Percentiles rank a stretch among this genome's conserved stretches.
These are phyloP conservation scores for Plantago major DNA, from an alignment of 257 asterid genomes.

Conservation along the genomic window DNA sequence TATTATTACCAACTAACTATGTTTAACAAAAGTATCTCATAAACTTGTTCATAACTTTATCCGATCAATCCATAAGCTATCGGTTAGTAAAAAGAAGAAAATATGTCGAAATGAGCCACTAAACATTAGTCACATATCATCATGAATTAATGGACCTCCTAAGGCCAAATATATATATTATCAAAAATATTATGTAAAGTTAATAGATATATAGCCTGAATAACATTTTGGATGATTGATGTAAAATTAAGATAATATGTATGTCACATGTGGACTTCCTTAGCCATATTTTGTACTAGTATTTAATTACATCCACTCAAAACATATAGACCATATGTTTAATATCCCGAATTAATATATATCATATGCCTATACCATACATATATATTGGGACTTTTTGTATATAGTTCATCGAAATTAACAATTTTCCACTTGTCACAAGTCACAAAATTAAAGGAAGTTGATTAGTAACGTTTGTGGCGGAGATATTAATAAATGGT, in stretches of 20 bases:
- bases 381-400: too few relatives aligned
- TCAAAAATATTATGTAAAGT: too few relatives aligned
- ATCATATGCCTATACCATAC: too few relatives aligned
- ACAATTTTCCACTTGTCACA: constrained; percentile 16
- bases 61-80: too few relatives aligned
- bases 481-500: constrained; percentile 32
- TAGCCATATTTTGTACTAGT: neutral
- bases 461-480: constrained; percentile 52
- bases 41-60: too few relatives aligned
- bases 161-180: neutral
- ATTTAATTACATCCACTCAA: constrained; percentile 16
- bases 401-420: neutral
- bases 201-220: too few relatives aligned
- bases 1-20: too few relatives aligned
- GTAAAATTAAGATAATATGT: neutral
- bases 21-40: too few relatives aligned
- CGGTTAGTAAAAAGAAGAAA: too few relatives aligned
- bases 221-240: neutral
- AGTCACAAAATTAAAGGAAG: too few relatives aligned
- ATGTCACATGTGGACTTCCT: constrained; percentile 12
- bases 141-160: neutral
- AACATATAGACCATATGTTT: constrained; percentile 10
- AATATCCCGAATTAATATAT: neutral
- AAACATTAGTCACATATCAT: neutral
- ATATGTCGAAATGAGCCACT: too few relatives aligned